A percentile compares a stretch with the other conserved stretches of the same genome.
These are phyloP conservation scores for Hydnomerulius pinastri DNA, from an alignment of 768 basidiomycete genomes.

Conservation along the genomic window DNA sequence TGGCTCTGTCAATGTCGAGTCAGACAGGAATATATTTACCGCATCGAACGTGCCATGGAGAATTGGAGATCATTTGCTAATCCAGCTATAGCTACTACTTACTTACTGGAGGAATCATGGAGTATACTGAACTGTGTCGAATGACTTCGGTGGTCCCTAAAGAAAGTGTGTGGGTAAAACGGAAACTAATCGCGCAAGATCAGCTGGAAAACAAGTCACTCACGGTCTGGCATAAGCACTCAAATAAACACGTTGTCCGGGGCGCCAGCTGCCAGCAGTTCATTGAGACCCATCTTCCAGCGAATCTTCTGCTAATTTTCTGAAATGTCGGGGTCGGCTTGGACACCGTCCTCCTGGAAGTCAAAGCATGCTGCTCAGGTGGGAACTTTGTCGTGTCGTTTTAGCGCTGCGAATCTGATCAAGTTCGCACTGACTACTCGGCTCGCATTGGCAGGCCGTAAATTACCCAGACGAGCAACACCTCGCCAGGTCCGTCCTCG, in stretches of 20 bases:
- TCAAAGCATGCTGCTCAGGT: slow-evolving; percentile 77
- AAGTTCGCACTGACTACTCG: not conserved
- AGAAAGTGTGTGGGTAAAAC: not conserved
- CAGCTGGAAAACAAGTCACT: too few species aligned
- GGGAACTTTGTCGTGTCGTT: slow-evolving; percentile 7
- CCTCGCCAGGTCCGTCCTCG: slow-evolving; percentile 50
- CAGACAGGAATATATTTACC: too few species aligned
- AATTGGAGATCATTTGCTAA: too few species aligned
- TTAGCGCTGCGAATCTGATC: not conserved
- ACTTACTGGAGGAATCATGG: too few species aligned
- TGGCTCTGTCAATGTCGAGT: too few species aligned
- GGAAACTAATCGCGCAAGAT: not conserved
- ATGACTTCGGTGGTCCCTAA: too few species aligned
- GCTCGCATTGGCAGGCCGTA: slow-evolving; percentile 52
- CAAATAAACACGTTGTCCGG: too few species aligned
- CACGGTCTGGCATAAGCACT: too few species aligned
- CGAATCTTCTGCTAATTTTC: slow-evolving; percentile 10
- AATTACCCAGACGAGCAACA: slow-evolving; percentile 66
- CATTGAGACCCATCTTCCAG: not conserved
- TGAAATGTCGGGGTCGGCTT: slow-evolving; percentile 29
- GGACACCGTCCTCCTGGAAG: slow-evolving; percentile 84
- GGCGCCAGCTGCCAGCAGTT: too few species aligned
- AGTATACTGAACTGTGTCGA: too few species aligned
- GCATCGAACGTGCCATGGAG: too few species aligned
- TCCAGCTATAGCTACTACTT: too few species aligned